phyloP scores from a whole-genome alignment of 495 filamentous ascomycete species.

The Pyrenopolyporus hunteri region DNA sequence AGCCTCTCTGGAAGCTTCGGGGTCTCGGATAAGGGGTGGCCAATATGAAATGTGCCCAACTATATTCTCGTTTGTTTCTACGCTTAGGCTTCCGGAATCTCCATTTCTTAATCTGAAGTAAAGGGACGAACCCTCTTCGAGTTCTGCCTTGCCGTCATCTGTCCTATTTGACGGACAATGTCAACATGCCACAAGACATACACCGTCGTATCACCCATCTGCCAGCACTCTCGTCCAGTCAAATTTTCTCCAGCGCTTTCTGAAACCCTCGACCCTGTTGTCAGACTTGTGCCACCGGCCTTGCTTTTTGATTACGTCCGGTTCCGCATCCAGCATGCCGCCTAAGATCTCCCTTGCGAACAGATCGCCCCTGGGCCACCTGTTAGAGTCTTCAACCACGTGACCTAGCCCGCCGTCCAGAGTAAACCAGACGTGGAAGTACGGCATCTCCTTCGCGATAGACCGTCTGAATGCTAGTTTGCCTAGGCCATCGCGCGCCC shows the following conservation, averaged over 20 bases:
- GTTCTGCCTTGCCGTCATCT: neutral
- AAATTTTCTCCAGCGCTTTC: conserved; percentile 86
- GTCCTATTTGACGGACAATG: neutral
- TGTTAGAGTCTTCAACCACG: conserved; percentile 82
- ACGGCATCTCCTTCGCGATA: conserved; percentile 96
- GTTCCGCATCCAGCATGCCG: conserved; percentile 86
- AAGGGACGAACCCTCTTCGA: too few relatives aligned
- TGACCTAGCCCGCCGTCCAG: conserved; percentile 93
- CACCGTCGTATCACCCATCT: conserved; percentile 38
- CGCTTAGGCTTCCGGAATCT: too few relatives aligned
- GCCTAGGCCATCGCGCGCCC: conserved; percentile 70
- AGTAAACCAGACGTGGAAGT: conserved; percentile 97
- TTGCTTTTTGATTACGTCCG: conserved; percentile 87
- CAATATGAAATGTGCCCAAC: too few relatives aligned
- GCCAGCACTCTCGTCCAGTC: conserved; percentile 91
- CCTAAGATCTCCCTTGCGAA: conserved; percentile 93
- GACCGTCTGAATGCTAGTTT: conserved; percentile 81
- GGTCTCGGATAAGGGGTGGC: too few relatives aligned
- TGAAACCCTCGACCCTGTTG: conserved; percentile 76
- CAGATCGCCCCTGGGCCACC: conserved; percentile 91
- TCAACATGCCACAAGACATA: neutral
- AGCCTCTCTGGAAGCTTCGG: too few relatives aligned
- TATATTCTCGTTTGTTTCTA: too few relatives aligned
- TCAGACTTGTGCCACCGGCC: conserved; percentile 84
- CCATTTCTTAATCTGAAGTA: too few relatives aligned